Evolutionary conservation across 305 asterid species (phyloP).

Genomic region (Salvia sclarea): DNA sequence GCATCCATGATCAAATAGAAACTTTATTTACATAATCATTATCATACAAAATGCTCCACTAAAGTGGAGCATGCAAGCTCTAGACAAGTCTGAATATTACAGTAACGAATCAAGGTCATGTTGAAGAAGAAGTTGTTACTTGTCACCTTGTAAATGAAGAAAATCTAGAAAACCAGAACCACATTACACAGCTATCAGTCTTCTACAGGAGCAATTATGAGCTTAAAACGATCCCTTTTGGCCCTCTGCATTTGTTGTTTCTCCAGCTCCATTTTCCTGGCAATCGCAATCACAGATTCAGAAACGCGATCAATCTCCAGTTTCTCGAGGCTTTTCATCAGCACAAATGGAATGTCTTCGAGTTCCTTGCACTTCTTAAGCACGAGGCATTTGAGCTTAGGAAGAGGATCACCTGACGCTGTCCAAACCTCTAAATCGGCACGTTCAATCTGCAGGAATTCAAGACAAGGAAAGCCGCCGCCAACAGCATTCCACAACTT

Average conservation of each 20-base stretch:
- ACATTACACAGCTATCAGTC: background rate
- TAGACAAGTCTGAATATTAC: too few species aligned
- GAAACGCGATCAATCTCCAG: slow-evolving; percentile 36
- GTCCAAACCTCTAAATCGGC: slow-evolving; percentile 47
- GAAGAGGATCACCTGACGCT: slow-evolving; percentile 42
- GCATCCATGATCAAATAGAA: too few species aligned
- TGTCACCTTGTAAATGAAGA: background rate
- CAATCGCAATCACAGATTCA: slow-evolving; percentile 34
- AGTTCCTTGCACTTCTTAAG: slow-evolving; percentile 45
- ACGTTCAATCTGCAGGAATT: slow-evolving; percentile 43
- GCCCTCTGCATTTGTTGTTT: background rate
- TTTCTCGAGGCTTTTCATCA: slow-evolving; percentile 38
- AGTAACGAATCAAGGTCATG: too few species aligned
- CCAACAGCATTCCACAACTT: slow-evolving; percentile 36
- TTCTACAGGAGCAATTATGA: slow-evolving; percentile 14
- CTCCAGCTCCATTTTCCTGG: slow-evolving; percentile 34
- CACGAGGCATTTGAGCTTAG: slow-evolving; percentile 39
- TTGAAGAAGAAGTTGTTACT: too few species aligned
- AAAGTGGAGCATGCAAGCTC: too few species aligned
- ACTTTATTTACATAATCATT: too few species aligned
- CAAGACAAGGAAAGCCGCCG: slow-evolving; percentile 43
- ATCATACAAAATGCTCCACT: too few species aligned
- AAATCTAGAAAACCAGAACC: background rate
- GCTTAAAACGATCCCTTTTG: slow-evolving; percentile 23
- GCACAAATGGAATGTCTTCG: slow-evolving; percentile 37